Base-by-base conservation (phyloP, 331 rosid species). In the Stylosanthes scabra region DNA sequence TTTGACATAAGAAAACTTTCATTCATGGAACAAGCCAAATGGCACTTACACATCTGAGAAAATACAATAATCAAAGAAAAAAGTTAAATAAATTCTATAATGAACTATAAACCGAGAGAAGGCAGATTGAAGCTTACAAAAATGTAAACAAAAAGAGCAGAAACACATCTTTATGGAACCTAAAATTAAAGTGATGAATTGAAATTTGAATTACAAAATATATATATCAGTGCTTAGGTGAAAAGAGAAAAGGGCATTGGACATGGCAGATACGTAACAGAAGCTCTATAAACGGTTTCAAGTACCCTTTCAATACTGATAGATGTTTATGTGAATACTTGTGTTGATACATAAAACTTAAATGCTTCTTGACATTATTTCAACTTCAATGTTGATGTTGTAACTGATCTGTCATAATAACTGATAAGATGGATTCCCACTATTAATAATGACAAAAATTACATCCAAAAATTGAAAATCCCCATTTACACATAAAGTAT, bases 321-420 rank as follows among this genome's bases (percentile, higher is more conserved):
- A 9, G 40, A 2, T 50, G 47, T 60, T 60, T 25, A 40, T 14
- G 59, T 49, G 20, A 7, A 40, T 59, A 2, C 47, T 20, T 72
- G 4, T 25, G 16, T 58, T 45, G 57, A 28, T 58, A 25, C 12
- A 25, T 37, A 8, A 44, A 29, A 68, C 39, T 50, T 50, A 16
- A 71, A 46, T 12, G 31, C 28, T 12, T 27, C 63, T 46, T 60
- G 42, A 28, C 45, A 51, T n/a, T 34, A 59, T 34, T 34, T 79
- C 71, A 73, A 66, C 67, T 59, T 50, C 52, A 64, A 67, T 16
- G 83, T 16, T 66, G 75, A 79, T 50, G 52, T 66, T 55, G 63
- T 67, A 72, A 59, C 78, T n/a, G 3, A 46, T 45, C 13, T 40
- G 3, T 54, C 25, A 1, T 15, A 62, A 62, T 39, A 10, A 37